A percentile compares a stretch with the other conserved stretches of the same genome.
Evolutionary conservation across 441 rosid species (phyloP).

Genomic region (Brassica hybrid): DNA sequence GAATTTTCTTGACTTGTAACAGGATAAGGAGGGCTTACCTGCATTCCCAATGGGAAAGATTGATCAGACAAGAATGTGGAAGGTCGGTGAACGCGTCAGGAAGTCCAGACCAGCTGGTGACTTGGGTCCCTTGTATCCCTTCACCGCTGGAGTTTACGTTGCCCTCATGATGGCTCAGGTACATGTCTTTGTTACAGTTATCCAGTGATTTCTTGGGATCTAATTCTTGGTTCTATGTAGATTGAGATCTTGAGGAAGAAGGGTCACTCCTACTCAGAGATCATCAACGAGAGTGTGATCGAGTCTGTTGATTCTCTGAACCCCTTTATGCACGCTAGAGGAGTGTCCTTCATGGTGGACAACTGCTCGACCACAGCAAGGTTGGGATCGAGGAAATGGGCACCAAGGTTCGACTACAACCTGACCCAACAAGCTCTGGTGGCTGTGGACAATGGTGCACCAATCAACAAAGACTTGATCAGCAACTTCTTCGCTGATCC

Average conservation of each 20-base stretch:
- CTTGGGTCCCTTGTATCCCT: slow-evolving; percentile 81
- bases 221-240: slow-evolving; percentile 12
- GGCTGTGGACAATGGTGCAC: too few relatives aligned
- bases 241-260: too few relatives aligned
- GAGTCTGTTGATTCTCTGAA: slow-evolving; percentile 89
- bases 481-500: slow-evolving; percentile 88
- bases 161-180: slow-evolving; percentile 99
- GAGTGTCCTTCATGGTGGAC: slow-evolving; percentile 97
- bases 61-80: too few relatives aligned
- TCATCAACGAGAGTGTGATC: slow-evolving; percentile 86
- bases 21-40: too few relatives aligned
- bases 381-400: too few relatives aligned
- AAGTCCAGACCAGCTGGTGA: too few relatives aligned
- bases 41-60: too few relatives aligned
- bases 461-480: too few relatives aligned
- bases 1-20: too few relatives aligned
- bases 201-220: not conserved
- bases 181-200: slow-evolving; percentile 14
- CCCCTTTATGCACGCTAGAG: slow-evolving; percentile 96
- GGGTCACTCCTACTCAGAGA: slow-evolving; percentile 91
- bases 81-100: too few relatives aligned
- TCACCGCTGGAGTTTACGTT: slow-evolving; percentile 92
- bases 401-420: too few relatives aligned
- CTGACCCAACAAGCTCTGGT: too few relatives aligned
- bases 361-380: slow-evolving; percentile 97